Evolutionary conservation across 345 rosid species (phyloP).

Genomic region (Citrus trifoliata): DNA sequence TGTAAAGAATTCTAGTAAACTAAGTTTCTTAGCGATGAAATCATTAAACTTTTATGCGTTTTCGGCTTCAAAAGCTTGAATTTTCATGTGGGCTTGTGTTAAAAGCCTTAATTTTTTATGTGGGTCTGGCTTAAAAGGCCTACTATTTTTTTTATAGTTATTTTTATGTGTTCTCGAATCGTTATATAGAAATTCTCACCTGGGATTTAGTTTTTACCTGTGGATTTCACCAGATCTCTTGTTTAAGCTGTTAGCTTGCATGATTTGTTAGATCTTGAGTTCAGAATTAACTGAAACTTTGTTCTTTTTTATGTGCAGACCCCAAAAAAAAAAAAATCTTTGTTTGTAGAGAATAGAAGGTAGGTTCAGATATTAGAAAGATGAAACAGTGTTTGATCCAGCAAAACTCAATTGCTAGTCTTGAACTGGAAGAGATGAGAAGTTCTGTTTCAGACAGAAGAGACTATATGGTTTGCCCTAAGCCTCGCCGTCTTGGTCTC

Average conservation of each 20-base stretch:
- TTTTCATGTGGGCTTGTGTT: not conserved
- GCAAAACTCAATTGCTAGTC: conserved; percentile 39
- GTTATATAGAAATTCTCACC: not conserved
- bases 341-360: not conserved
- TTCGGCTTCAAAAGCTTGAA: not conserved
- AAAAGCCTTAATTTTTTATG: not conserved
- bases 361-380: not conserved
- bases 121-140: not conserved
- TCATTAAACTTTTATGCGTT: not conserved
- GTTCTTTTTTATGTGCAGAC: not conserved
- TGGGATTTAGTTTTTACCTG: not conserved
- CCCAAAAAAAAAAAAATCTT: not conserved
- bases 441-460: conserved; percentile 36
- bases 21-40: not conserved
- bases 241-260: not conserved
- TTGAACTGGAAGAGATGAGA: conserved; percentile 60
- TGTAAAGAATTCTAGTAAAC: not conserved
- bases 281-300: not conserved
- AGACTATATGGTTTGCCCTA: conserved; percentile 65
- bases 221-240: not conserved
- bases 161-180: not conserved
- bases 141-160: not conserved
- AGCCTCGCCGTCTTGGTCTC: conserved; percentile 63
- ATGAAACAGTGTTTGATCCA: conserved; percentile 73
- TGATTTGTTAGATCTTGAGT: conserved; percentile 27